These are phyloP conservation scores for Xylaria acuta DNA, from an alignment of 495 filamentous ascomycete species.

Conservation along the genomic window DNA sequence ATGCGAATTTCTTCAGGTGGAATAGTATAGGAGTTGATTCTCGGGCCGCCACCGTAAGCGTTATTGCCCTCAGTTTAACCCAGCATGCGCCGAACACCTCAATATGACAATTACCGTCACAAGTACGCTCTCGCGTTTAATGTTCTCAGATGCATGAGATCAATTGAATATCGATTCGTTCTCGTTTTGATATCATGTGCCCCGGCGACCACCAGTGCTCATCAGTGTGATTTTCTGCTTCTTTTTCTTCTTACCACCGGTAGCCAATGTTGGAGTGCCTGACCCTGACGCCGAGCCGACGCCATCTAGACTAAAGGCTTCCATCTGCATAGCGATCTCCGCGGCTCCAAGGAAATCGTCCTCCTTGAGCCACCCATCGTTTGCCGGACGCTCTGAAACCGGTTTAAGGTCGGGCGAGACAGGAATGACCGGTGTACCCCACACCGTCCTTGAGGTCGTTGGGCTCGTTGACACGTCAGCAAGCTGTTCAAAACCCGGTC, in stretches of 20 bases:
- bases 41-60: not conserved
- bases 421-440: slow-evolving; percentile 76
- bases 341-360: slow-evolving; percentile 47
- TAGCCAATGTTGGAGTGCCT: slow-evolving; percentile 32
- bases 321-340: slow-evolving; percentile 53
- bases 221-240: slow-evolving; percentile 93
- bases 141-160: not conserved
- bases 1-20: not conserved
- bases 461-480: slow-evolving; percentile 76
- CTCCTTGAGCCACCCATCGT: slow-evolving; percentile 85
- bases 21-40: not conserved
- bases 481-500: slow-evolving; percentile 51
- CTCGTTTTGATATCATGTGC: slow-evolving; percentile 23
- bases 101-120: not conserved
- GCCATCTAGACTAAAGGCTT: slow-evolving; percentile 49
- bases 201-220: slow-evolving; percentile 68
- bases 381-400: slow-evolving; percentile 46
- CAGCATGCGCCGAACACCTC: not conserved
- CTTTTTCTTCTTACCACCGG: slow-evolving; percentile 74
- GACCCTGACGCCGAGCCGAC: slow-evolving; percentile 29
- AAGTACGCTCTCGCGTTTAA: not conserved
- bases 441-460: slow-evolving; percentile 76
- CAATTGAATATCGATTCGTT: slow-evolving; percentile 23
- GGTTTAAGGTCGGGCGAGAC: slow-evolving; percentile 56
- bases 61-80: not conserved